Conservation (phyloP, 352 stramenopile species). For the Pythium dissimile region DNA sequence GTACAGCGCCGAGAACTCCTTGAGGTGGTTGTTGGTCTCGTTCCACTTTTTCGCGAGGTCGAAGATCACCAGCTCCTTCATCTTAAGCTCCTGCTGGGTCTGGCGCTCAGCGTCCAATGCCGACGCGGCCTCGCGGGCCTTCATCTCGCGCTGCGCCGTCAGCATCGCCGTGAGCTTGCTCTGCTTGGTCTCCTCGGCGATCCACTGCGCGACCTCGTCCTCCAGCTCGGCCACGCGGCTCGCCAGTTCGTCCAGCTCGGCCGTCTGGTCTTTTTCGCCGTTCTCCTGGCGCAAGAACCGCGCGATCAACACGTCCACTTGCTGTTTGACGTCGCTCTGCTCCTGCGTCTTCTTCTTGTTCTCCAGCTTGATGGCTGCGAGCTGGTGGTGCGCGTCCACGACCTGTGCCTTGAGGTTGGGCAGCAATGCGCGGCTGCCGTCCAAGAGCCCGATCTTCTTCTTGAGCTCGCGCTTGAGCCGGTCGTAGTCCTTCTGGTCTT, state of each 20-base stretch:
- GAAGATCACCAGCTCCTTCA: constrained; percentile 92
- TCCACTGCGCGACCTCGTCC: constrained; percentile 82
- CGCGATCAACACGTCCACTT: constrained; percentile 89
- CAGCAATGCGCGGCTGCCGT: constrained; percentile 67
- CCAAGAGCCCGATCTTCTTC: constrained; percentile 83
- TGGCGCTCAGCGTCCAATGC: constrained; percentile 78
- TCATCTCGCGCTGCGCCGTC: constrained; percentile 89
- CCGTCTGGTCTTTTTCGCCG: constrained; percentile 66
- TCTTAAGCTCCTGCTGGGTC: constrained; percentile 89
- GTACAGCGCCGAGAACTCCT: constrained; percentile 92
- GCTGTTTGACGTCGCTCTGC: constrained; percentile 84
- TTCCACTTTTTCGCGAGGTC: constrained; percentile 94
- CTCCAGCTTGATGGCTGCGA: constrained; percentile 48
- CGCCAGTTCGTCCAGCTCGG: constrained; percentile 59
- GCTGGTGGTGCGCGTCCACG: constrained; percentile 72
- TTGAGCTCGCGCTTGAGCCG: constrained; percentile 83
- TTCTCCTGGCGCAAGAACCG: constrained; percentile 86
- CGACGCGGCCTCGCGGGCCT: constrained; percentile 79
- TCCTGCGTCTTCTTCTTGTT: constrained; percentile 68
- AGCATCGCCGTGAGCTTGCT: constrained; percentile 86
- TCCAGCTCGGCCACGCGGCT: constrained; percentile 72
- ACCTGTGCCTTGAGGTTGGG: constrained; percentile 81
- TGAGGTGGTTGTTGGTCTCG: constrained; percentile 90
- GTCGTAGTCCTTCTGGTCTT: constrained; percentile 80
- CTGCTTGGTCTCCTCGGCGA: constrained; percentile 86